Conservation (phyloP, 768 basidiomycete genomes). For the Tricholoma saponaceum region DNA sequence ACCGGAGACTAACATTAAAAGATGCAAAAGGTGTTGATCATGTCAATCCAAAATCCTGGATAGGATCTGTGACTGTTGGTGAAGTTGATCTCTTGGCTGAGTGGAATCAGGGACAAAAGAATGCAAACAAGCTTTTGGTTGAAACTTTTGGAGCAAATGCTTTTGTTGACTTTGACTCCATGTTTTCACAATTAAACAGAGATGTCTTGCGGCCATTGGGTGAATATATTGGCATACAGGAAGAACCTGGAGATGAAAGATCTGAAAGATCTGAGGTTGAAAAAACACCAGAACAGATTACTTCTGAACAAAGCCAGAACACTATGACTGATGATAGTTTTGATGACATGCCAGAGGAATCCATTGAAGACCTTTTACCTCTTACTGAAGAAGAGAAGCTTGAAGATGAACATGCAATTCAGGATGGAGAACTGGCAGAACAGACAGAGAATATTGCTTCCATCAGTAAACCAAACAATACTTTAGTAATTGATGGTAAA, state of each 20-base stretch:
- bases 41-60: slow-evolving; percentile 3
- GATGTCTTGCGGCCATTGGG: not conserved
- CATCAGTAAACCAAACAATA: too few relatives aligned
- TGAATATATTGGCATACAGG: not conserved
- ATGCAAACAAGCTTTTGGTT: not conserved
- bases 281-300: too few relatives aligned
- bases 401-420: not conserved
- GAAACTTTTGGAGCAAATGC: not conserved
- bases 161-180: not conserved
- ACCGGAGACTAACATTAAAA: not conserved
- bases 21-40: not conserved
- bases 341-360: not conserved
- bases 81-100: not conserved
- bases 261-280: not conserved
- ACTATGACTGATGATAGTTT: not conserved
- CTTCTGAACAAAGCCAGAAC: not conserved
- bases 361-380: not conserved
- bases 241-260: not conserved
- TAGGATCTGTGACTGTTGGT: not conserved
- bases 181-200: not conserved
- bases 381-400: too few relatives aligned
- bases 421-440: too few relatives aligned
- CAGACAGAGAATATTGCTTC: too few relatives aligned
- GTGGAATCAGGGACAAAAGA: not conserved
- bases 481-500: not conserved